Evolutionary conservation across 768 basidiomycete genomes (phyloP), one percentile per base, ranked within the genome.

Genomic region (Suillus lakei): DNA sequence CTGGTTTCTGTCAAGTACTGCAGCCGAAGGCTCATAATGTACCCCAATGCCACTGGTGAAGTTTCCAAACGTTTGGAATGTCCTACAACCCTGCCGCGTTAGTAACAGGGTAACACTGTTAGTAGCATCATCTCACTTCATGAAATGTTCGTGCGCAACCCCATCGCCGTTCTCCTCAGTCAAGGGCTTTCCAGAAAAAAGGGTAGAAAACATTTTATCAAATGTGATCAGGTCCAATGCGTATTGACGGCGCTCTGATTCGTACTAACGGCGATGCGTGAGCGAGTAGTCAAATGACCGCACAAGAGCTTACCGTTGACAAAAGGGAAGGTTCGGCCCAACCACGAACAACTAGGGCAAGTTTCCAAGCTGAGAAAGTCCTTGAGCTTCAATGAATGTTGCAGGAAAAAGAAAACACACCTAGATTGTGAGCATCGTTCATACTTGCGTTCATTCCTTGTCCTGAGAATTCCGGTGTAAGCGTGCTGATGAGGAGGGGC

Each of bases 401-500:
- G 7, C n/a, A 18, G 36, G 32, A 15, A 21, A 10, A 21, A n/a
- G 9, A n/a, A 15, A 61, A 61, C 74, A 28, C 46, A 82, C 80
- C 73, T 16, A 87, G 78, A 68, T 87, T 87, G 70, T 84, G 86
- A 0, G 82, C 74, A 63, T 87, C 86, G 62, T 81, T 84, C 78
- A 86, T 85, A 58, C 81, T 81, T 5, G 84, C 84, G 36, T 85
- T 85, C 84, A 84, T 82, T 2, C 83, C 85, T 64, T 86, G 85
- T 6, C 84, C 83, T 84, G 43, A 67, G 69, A 26, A 67, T 62
- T 67, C 72, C 67, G 8, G 69, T 79, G 55, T 68, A 60, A 53
- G 13, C n/a, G 32, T 15, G 48, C 32, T 13, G 23, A 23, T 7
- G 4, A 23, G 34, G 9, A 26, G 18, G 38, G n/a, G 26, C 18